Evolutionary conservation across 768 basidiomycete species (phyloP).

Genomic region (Panaeolus cyanescens): DNA sequence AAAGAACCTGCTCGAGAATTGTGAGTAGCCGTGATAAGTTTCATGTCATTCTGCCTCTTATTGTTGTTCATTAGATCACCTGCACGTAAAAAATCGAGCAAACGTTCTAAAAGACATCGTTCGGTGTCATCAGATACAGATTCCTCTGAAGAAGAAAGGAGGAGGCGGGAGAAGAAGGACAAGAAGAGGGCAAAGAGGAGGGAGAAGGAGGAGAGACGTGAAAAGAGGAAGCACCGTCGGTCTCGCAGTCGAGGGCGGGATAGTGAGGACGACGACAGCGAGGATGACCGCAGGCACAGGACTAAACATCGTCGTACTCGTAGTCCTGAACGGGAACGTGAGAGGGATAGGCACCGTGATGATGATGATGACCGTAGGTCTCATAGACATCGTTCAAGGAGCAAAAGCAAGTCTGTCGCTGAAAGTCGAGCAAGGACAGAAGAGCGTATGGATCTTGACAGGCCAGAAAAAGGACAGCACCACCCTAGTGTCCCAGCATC

Average conservation of each 20-base stretch:
- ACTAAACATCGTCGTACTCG: slow-evolving; percentile 26
- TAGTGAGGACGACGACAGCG: slow-evolving; percentile 36
- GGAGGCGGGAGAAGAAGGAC: slow-evolving; percentile 61
- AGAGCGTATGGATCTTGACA: slow-evolving; percentile 17
- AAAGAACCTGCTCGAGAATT: slow-evolving; percentile 60
- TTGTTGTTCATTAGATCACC: slow-evolving; percentile 47
- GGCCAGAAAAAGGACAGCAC: neutral
- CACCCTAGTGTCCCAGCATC: neutral
- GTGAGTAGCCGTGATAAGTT: slow-evolving; percentile 38
- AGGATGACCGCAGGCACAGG: slow-evolving; percentile 37
- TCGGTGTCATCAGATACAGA: slow-evolving; percentile 51
- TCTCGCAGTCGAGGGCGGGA: slow-evolving; percentile 31
- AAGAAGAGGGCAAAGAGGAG: slow-evolving; percentile 54
- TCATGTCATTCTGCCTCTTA: neutral
- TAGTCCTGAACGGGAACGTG: slow-evolving; percentile 26
- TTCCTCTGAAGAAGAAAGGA: slow-evolving; percentile 58
- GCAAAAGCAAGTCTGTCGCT: slow-evolving; percentile 1
- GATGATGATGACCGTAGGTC: slow-evolving; percentile 15
- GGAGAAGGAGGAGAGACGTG: slow-evolving; percentile 41
- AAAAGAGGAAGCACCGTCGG: slow-evolving; percentile 35
- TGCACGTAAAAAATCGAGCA: slow-evolving; percentile 54
- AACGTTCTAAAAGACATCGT: slow-evolving; percentile 63
- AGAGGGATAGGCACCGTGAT: slow-evolving; percentile 25
- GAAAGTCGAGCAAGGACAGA: slow-evolving; percentile 12
- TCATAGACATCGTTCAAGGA: slow-evolving; percentile 1